phyloP scores from a whole-genome alignment of 495 filamentous ascomycete genomes.

The Daldinia loculata region DNA sequence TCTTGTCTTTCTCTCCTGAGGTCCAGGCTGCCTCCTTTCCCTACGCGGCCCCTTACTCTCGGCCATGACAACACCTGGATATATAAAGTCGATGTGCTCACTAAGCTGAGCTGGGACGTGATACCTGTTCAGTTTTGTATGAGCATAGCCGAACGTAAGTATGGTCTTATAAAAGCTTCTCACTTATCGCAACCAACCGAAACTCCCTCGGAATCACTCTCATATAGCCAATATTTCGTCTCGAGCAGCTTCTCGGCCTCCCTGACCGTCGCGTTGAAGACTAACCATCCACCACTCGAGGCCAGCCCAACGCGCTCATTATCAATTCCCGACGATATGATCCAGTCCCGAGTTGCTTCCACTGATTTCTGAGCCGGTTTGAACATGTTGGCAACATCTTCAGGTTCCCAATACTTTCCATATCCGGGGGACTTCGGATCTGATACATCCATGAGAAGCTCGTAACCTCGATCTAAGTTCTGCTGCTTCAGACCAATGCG shows the following conservation, averaged over 20 bases:
- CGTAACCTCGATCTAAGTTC: background rate
- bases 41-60: background rate
- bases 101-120: background rate
- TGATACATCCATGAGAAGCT: background rate
- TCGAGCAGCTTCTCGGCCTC: background rate
- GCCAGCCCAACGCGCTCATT: conserved; percentile 29
- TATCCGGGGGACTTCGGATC: background rate
- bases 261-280: background rate
- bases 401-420: background rate
- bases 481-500: background rate
- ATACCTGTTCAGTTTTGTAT: background rate
- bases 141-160: background rate
- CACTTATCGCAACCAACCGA: conserved; percentile 11
- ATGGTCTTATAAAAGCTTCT: background rate
- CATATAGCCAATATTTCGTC: conserved; percentile 60
- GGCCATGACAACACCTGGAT: background rate
- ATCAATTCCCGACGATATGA: conserved; percentile 60
- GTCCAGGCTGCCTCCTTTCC: background rate
- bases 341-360: conserved; percentile 59
- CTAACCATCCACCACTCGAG: conserved; percentile 12
- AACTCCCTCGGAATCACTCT: conserved; percentile 48
- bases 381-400: background rate
- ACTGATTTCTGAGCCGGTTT: background rate
- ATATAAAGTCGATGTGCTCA: background rate
- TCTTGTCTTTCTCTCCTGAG: background rate